phyloP scores from a whole-genome alignment of 2,329 filamentous ascomycete species.

The Claviceps arundinis region DNA sequence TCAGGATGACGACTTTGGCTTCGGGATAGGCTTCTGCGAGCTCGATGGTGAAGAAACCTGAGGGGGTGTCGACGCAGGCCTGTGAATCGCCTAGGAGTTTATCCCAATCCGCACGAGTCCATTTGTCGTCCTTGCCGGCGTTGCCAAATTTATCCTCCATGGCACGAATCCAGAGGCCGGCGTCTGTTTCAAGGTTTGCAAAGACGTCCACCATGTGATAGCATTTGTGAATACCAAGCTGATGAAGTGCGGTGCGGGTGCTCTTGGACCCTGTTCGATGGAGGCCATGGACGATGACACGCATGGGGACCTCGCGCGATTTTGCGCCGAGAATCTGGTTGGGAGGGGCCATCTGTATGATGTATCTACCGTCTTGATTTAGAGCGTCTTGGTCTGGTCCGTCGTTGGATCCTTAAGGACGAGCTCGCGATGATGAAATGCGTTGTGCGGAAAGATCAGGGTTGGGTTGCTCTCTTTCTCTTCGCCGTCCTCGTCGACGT shows the following conservation, averaged over 20 bases:
- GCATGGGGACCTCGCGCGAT: constrained; percentile 24
- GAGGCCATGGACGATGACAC: constrained; percentile 25
- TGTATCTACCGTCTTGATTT: no score
- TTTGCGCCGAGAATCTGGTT: not conserved
- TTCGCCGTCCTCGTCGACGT: no score
- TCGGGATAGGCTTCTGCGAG: constrained; percentile 21
- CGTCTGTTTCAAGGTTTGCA: constrained; percentile 12
- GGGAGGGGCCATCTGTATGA: no score
- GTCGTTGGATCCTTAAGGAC: no score
- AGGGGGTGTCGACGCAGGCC: constrained; percentile 42
- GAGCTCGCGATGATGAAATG: no score
- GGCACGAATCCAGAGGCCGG: constrained; percentile 18
- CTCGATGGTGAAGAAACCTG: constrained; percentile 34
- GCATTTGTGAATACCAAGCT: constrained; percentile 17
- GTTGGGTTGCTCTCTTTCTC: no score
- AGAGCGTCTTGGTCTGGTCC: no score
- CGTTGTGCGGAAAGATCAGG: no score
- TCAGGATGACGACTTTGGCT: constrained; percentile 26
- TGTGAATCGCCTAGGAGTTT: constrained; percentile 31
- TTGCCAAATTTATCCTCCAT: constrained; percentile 18
- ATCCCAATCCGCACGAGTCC: constrained; percentile 29
- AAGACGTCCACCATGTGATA: constrained; percentile 16
- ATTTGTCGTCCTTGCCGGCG: constrained; percentile 13
- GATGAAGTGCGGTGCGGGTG: constrained; percentile 12
- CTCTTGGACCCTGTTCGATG: constrained; percentile 26